Conservation (phyloP, 352 stramenopile genomes). For the Phytopythium delawarense region DNA sequence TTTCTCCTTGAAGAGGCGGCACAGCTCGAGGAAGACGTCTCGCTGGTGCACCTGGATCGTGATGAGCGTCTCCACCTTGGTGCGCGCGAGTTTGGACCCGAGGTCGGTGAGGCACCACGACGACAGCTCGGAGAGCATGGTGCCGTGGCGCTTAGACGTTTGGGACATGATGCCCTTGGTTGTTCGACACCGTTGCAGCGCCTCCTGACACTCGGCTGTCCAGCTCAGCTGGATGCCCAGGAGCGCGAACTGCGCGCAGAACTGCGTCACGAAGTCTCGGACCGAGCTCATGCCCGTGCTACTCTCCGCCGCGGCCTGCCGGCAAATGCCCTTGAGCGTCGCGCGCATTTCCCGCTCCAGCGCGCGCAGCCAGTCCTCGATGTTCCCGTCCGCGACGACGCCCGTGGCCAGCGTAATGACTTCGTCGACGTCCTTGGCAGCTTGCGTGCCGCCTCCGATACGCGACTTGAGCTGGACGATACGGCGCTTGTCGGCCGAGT, state of each 20-base stretch:
- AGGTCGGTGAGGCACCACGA: conserved; percentile 90
- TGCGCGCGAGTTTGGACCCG: conserved; percentile 87
- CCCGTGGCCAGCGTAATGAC: conserved; percentile 50
- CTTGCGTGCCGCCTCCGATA: conserved; percentile 20
- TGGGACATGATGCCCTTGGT: conserved; percentile 86
- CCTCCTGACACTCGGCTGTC: conserved; percentile 69
- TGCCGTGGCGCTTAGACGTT: conserved; percentile 72
- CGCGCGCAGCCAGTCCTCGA: conserved; percentile 77
- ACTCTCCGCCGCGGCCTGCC: conserved; percentile 54
- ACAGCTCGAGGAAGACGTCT: conserved; percentile 74
- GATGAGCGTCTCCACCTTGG: conserved; percentile 92
- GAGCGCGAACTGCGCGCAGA: conserved; percentile 66
- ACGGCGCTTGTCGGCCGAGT: conserved; percentile 45
- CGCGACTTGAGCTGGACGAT: conserved; percentile 80
- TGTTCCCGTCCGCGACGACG: conserved; percentile 69
- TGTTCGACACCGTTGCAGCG: conserved; percentile 69
- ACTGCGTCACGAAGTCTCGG: conserved; percentile 69
- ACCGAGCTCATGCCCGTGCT: conserved; percentile 30
- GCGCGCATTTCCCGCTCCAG: conserved; percentile 69
- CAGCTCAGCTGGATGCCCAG: conserved; percentile 77
- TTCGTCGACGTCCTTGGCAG: conserved; percentile 51
- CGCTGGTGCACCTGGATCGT: conserved; percentile 92
- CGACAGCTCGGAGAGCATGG: conserved; percentile 85
- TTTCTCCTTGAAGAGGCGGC: conserved; percentile 71
- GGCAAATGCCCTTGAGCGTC: conserved; percentile 63